Percentiles rank a stretch among this genome's conserved stretches.
These are phyloP conservation scores for Candida sakaeoensis DNA, from an alignment of 805 yeast genomes.

Conservation along the genomic window DNA sequence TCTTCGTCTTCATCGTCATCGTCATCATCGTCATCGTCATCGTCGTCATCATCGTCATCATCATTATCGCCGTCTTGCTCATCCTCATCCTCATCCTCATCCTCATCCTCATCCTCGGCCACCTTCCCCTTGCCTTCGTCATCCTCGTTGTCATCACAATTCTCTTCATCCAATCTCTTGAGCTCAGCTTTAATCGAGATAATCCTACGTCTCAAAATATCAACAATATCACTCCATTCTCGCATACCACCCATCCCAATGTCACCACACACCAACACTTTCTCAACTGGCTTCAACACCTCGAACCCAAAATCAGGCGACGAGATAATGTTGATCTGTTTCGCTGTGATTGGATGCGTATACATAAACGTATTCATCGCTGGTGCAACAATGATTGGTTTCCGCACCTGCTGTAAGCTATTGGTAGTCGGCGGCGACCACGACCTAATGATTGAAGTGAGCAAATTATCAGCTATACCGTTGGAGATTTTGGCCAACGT, in stretches of 20 bases:
- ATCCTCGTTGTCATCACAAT: conserved; percentile 29
- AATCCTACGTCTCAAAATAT: conserved; percentile 36
- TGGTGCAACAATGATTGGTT: conserved; percentile 45
- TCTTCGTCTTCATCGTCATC: conserved; percentile 18
- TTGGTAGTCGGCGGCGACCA: conserved; percentile 36
- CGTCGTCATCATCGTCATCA: conserved; percentile 30
- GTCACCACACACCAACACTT: conserved; percentile 45
- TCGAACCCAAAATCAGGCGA: conserved; percentile 41
- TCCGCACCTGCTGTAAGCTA: conserved; percentile 21
- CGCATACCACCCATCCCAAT: conserved; percentile 51
- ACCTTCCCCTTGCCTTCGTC: conserved; percentile 38
- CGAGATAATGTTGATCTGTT: conserved; percentile 31
- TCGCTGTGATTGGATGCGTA: conserved; percentile 43
- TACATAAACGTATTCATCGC: conserved; percentile 49
- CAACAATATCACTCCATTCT: conserved; percentile 45
- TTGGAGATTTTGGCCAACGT: conserved; percentile 42
- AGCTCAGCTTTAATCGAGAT: conserved; percentile 24
- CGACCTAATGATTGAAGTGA: conserved; percentile 39
- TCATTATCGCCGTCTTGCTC: conserved; percentile 35
- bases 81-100: conserved; percentile 36
- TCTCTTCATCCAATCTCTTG: conserved; percentile 22
- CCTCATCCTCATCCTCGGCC: conserved; percentile 35
- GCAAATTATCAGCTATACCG: conserved; percentile 42
- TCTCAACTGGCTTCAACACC: conserved; percentile 43
- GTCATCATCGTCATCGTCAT: conserved; percentile 33